These are phyloP conservation scores for Pestalotiopsis sp. DNA, from an alignment of 2,329 filamentous ascomycete species.

Conservation along the genomic window DNA sequence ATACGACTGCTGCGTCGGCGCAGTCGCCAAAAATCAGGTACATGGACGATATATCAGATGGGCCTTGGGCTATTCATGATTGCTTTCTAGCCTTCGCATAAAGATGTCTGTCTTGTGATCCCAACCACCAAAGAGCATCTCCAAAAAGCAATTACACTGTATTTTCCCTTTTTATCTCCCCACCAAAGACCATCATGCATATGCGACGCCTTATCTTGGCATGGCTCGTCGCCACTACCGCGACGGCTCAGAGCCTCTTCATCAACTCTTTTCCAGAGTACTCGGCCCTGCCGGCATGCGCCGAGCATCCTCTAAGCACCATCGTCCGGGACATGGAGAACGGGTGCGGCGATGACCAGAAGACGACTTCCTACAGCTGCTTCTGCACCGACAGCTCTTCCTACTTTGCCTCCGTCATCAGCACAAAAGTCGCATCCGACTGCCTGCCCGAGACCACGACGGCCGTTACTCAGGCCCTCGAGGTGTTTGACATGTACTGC, in stretches of 20 bases:
- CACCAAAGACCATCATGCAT: neutral
- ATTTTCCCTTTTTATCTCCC: neutral
- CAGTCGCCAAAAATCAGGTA: no score
- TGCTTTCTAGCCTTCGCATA: no score
- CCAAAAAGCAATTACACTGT: neutral
- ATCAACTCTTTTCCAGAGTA: neutral
- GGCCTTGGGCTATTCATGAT: no score
- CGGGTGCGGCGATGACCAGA: neutral
- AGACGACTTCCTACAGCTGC: conserved; percentile 11
- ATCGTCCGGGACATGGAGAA: neutral
- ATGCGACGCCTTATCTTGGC: neutral
- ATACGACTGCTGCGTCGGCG: no score
- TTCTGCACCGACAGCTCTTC: conserved; percentile 8
- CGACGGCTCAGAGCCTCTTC: neutral
- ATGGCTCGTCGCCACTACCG: neutral
- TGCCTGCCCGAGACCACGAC: conserved; percentile 3
- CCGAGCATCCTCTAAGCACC: neutral
- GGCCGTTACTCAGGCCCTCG: neutral
- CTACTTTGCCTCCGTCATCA: neutral
- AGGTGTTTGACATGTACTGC: conserved; percentile 5
- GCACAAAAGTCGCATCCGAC: neutral
- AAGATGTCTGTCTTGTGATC: no score
- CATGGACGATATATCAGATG: no score
- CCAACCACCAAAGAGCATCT: neutral
- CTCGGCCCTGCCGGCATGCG: conserved; percentile 1